Conservation (phyloP, 305 asterid genomes). For the Rubia tinctorum region DNA sequence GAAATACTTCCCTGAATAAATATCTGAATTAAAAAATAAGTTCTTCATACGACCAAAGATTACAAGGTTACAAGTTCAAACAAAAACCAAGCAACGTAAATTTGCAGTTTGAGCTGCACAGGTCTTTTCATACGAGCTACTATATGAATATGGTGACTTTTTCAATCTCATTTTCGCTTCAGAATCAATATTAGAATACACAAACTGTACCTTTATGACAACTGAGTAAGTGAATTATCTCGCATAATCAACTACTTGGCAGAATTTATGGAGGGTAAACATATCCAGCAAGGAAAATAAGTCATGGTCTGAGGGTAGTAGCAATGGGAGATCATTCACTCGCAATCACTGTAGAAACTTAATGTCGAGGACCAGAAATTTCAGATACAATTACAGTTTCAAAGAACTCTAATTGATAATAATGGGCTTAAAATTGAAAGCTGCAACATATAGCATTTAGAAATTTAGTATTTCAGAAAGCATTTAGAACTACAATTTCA, state of each 20-base stretch:
- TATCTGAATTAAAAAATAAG: neutral
- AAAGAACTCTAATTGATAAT: too few species aligned
- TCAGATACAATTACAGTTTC: too few species aligned
- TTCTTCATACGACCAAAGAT: neutral
- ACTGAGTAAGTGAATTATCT: slow-evolving; percentile 13
- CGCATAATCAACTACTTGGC: neutral
- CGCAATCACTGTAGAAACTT: slow-evolving; percentile 22
- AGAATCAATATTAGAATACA: slow-evolving; percentile 17
- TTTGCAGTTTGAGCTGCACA: neutral
- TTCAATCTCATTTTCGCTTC: neutral
- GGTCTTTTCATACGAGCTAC: slow-evolving; percentile 11
- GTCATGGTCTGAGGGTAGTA: slow-evolving; percentile 27
- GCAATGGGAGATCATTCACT: slow-evolving; percentile 21
- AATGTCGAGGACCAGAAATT: slow-evolving; percentile 19
- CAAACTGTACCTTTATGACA: slow-evolving; percentile 11
- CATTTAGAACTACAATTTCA: too few species aligned
- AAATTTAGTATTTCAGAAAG: too few species aligned
- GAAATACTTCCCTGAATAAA: slow-evolving; percentile 6
- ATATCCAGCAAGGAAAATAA: slow-evolving; percentile 26
- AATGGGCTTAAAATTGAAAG: too few species aligned
- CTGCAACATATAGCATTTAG: too few species aligned
- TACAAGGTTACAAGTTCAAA: slow-evolving; percentile 10
- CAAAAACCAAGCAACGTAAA: slow-evolving; percentile 5
- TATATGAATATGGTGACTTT: neutral
- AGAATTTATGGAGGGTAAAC: slow-evolving; percentile 13